Percentiles rank a stretch among this genome's conserved stretches.
Evolutionary conservation across 176 grass and related monocot species (phyloP).

Genomic region (Zoysia pacifica): DNA sequence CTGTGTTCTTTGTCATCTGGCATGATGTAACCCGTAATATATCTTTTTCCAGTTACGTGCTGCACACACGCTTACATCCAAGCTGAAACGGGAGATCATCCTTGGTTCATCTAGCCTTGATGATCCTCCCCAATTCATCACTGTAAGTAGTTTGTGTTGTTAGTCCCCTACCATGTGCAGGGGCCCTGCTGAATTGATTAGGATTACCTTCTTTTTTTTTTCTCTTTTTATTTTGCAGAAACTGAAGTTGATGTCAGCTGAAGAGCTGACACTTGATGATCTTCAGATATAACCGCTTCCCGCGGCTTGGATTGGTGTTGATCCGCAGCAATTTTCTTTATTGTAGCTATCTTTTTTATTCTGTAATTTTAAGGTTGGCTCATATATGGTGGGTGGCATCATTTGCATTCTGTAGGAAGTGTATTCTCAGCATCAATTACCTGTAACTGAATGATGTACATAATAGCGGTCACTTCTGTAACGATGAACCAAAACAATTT

Average conservation of each 20-base stretch:
- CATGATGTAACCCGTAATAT: slow-evolving; percentile 20
- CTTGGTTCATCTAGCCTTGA: slow-evolving; percentile 80
- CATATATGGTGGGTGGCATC: neutral
- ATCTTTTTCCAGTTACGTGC: slow-evolving; percentile 53
- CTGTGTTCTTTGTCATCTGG: slow-evolving; percentile 11
- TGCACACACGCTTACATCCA: slow-evolving; percentile 37
- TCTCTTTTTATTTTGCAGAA: slow-evolving; percentile 47
- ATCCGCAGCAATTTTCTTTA: neutral
- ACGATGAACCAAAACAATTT: slow-evolving; percentile 8
- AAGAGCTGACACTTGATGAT: slow-evolving; percentile 55
- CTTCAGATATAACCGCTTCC: slow-evolving; percentile 47
- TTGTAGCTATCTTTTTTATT: slow-evolving; percentile 32
- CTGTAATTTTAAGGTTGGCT: neutral
- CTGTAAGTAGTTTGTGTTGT: slow-evolving; percentile 51
- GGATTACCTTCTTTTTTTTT: neutral
- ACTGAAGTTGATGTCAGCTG: slow-evolving; percentile 61
- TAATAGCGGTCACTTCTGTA: slow-evolving; percentile 24
- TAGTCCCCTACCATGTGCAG: neutral
- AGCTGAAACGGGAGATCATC: slow-evolving; percentile 72
- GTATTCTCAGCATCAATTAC: slow-evolving; percentile 5
- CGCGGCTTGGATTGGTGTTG: neutral
- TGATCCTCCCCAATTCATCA: slow-evolving; percentile 73
- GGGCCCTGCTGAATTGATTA: slow-evolving; percentile 8
- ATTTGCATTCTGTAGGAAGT: slow-evolving; percentile 40
- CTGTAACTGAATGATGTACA: slow-evolving; percentile 43